These are phyloP conservation scores for Anacardium occidentale DNA, from an alignment of 345 rosid species.

Conservation along the genomic window DNA sequence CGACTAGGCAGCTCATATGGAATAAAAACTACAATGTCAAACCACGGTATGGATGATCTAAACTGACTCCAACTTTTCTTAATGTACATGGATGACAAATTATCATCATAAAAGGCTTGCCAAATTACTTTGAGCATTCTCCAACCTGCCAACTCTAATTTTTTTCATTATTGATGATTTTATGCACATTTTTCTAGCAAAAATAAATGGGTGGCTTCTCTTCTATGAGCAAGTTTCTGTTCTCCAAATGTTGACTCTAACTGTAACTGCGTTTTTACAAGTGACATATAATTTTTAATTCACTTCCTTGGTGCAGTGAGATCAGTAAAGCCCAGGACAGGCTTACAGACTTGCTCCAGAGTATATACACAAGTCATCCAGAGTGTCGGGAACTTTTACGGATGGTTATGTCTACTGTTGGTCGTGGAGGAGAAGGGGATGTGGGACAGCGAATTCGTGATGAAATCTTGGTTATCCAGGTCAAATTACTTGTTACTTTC, in stretches of 20 bases:
- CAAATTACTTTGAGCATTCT: neutral
- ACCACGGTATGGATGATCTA: conserved; percentile 67
- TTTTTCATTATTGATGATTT: neutral
- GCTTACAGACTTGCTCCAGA: conserved; percentile 76
- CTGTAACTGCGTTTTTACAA: neutral
- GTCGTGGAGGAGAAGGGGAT: conserved; percentile 99
- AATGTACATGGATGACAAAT: neutral
- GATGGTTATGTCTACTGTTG: conserved; percentile 92
- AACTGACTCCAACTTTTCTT: conserved; percentile 6
- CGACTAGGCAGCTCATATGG: conserved; percentile 98
- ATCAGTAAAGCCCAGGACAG: conserved; percentile 97
- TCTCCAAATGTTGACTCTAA: neutral
- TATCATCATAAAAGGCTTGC: neutral
- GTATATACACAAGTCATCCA: conserved; percentile 51
- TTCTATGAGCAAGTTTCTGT: neutral
- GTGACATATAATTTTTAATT: conserved; percentile 2
- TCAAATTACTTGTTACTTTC: conserved; percentile 30
- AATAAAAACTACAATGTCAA: conserved; percentile 98
- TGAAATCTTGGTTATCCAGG: conserved; percentile 97
- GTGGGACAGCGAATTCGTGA: conserved; percentile 99
- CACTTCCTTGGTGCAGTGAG: conserved; percentile 57
- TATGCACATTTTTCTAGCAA: neutral
- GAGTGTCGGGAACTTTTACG: conserved; percentile 72
- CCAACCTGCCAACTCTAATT: neutral
- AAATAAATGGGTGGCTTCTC: neutral